A percentile compares a stretch with the other conserved stretches of the same genome.
Conservation (phyloP, 1,284 basidiomycete genomes). For the Hortiboletus rubellus region DNA sequence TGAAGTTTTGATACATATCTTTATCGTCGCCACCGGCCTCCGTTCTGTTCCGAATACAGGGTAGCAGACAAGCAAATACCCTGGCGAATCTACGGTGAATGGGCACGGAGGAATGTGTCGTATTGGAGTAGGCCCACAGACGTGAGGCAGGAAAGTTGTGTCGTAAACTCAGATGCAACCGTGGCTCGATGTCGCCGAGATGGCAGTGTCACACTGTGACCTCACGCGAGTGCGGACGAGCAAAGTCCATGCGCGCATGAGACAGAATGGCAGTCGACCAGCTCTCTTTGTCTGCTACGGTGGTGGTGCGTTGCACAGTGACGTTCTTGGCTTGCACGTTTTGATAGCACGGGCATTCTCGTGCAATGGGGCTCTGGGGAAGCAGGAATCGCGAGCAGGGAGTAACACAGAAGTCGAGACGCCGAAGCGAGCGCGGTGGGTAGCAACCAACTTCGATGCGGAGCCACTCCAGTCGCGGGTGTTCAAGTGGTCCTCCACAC, state of each 20-base stretch:
- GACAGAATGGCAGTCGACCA: conserved; percentile 14
- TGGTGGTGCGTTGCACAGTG: conserved; percentile 4
- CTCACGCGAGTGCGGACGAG: conserved; percentile 10
- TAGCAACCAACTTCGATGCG: conserved; percentile 24
- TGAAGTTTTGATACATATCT: neutral
- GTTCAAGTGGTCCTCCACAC: neutral
- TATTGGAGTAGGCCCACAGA: neutral
- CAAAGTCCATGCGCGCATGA: neutral
- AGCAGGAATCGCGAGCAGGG: conserved; percentile 8
- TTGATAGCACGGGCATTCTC: conserved; percentile 15
- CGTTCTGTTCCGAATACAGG: neutral
- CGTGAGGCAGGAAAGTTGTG: conserved; percentile 6
- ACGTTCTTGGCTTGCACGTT: conserved; percentile 18
- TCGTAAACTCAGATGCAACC: neutral
- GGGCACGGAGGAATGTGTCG: neutral
- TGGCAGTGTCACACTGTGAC: neutral
- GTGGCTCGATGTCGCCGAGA: neutral
- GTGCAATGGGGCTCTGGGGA: conserved; percentile 11
- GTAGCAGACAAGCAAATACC: neutral
- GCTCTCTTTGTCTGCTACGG: neutral
- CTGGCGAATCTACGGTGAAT: conserved; percentile 16
- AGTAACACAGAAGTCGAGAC: conserved; percentile 15
- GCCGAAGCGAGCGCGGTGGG: conserved; percentile 19
- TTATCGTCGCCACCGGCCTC: neutral
- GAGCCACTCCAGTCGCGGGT: conserved; percentile 10